Percentiles rank a stretch among this genome's conserved stretches.
These are phyloP conservation scores for Neonothopanus nambi DNA, from an alignment of 1,284 basidiomycete genomes.

Conservation along the genomic window DNA sequence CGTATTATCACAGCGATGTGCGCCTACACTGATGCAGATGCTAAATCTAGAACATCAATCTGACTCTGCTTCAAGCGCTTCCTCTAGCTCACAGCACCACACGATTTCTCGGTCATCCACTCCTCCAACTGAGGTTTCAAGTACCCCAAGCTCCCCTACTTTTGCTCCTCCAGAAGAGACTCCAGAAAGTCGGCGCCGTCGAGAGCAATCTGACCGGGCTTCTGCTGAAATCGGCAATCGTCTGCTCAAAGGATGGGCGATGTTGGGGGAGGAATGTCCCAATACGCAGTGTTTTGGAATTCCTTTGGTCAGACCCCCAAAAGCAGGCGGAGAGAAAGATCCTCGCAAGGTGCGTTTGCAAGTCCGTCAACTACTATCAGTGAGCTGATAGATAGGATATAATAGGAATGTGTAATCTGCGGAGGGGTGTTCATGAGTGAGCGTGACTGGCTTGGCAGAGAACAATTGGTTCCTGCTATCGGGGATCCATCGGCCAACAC, in stretches of 20 bases:
- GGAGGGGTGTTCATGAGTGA: constrained; percentile 59
- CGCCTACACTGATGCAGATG: no score
- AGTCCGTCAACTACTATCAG: constrained; percentile 2
- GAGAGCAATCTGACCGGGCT: constrained; percentile 78
- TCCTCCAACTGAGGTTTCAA: constrained; percentile 72
- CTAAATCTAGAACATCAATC: constrained; percentile 4
- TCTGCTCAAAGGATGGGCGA: constrained; percentile 79
- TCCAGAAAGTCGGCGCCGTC: constrained; percentile 60
- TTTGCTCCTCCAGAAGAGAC: constrained; percentile 72
- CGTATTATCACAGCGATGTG: neutral
- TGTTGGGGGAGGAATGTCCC: constrained; percentile 81
- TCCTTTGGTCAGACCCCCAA: constrained; percentile 75
- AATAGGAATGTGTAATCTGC: constrained; percentile 79
- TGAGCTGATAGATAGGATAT: constrained; percentile 9
- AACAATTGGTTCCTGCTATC: constrained; percentile 42
- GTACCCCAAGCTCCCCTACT: constrained; percentile 55
- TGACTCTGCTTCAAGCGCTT: constrained; percentile 42
- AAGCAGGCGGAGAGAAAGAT: constrained; percentile 56
- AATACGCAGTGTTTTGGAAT: constrained; percentile 66
- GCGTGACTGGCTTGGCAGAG: constrained; percentile 49
- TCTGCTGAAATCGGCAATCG: constrained; percentile 75
- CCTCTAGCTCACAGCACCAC: constrained; percentile 43
- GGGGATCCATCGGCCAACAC: neutral
- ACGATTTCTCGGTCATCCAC: constrained; percentile 60
- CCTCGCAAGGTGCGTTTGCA: constrained; percentile 54